A percentile compares a stretch with the other conserved stretches of the same genome.
Evolutionary conservation across 345 rosid genomes (phyloP).

Genomic region (Hevea brasiliensis): DNA sequence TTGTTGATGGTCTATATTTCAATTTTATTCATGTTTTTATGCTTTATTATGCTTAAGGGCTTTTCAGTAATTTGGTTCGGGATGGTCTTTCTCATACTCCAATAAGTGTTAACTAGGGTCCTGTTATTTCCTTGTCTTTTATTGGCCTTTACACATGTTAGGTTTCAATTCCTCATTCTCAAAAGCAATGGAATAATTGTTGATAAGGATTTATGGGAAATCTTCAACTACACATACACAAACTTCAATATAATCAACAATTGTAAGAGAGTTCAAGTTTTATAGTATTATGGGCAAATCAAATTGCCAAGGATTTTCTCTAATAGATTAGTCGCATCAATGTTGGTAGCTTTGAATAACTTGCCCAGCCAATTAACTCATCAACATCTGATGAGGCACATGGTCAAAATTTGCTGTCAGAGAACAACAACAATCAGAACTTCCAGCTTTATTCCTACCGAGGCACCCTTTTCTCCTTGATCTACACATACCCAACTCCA

Average conservation of each 20-base stretch:
- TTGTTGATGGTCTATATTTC: background rate
- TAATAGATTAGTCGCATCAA: background rate
- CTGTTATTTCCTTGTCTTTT: background rate
- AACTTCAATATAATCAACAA: background rate
- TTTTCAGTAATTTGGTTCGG: background rate
- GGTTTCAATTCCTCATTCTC: background rate
- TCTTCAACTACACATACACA: background rate
- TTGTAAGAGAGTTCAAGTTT: background rate
- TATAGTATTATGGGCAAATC: no score
- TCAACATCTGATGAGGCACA: background rate
- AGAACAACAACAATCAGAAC: background rate
- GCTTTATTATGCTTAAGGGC: background rate
- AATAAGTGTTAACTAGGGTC: background rate
- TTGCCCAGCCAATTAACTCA: background rate
- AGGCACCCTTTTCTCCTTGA: background rate
- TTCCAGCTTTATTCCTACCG: background rate
- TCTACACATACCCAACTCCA: background rate
- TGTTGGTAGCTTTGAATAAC: no score
- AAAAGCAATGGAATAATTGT: background rate
- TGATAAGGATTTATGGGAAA: background rate
- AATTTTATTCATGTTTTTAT: background rate
- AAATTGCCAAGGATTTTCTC: background rate
- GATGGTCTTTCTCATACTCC: background rate
- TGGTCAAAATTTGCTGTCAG: background rate
- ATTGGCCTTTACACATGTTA: background rate